Base-by-base conservation (phyloP, 495 filamentous ascomycete species). In the Penicillium silybi region DNA sequence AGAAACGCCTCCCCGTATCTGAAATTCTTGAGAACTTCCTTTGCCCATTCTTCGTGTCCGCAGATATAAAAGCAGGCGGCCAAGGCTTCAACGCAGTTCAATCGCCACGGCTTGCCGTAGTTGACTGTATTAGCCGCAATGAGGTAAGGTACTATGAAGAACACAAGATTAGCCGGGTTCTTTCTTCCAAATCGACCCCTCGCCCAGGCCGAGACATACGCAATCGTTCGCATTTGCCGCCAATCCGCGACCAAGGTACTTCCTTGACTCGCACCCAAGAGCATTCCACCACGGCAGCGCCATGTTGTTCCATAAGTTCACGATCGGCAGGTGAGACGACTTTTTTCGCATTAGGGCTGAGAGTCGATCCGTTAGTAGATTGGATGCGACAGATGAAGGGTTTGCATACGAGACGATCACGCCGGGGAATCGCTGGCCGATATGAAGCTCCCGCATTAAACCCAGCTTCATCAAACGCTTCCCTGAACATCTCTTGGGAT, bases 121-220 rank as follows among this genome's bases (percentile, higher is more conserved):
- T 98, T 98, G 63, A 96, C 93, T 2, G 87, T 86, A 64, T 98
- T 98, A 39, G 93, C 95, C 16, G 93, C 93, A 46, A 98, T 89
- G 11, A 98, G 83, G 65, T 98, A 98, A 0, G 93, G 93, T 20
- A 98, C 79, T 74, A 50, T 17, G 23, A 7, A 29, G 1, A 32
- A 1, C 16, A 0, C 18, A 20, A 18, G 7, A 15, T 27, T 10
- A 44, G 63, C 53, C 22, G 52, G 35, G 37, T 3, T n/a, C n/a
- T 4, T 39, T 11, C 37, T 13, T 16, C 15, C 9, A 17, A 39
- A 6, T 51, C 26, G 50, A 46, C 34, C 46, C 42, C 41, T 22
- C n/a, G n/a, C n/a, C n/a, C 35, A n/a, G 19, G 41, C 10, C 13
- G 32, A 39, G 42, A 48, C 78, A 19, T 73, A 84, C 80, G 66